Base-by-base conservation (phyloP, 306 rosid species). In the Myrica gale region DNA sequence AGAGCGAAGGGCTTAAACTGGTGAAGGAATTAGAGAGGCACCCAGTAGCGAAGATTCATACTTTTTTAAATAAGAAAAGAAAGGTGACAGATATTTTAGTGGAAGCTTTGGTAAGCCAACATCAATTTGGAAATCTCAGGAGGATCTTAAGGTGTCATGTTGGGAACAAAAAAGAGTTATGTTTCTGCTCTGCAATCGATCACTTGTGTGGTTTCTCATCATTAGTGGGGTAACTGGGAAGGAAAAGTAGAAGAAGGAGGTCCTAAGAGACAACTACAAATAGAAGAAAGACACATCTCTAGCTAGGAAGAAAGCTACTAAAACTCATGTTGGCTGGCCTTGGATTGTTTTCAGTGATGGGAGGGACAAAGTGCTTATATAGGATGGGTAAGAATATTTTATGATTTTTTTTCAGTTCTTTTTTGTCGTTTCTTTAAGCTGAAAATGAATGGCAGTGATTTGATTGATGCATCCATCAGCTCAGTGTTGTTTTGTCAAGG, bases 401-500 rank as follows among this genome's bases (percentile, higher is more conserved):
- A 72, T 23, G 11, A 16, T 54, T 56, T 57, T 26, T 76, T 7
- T 72, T 9, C 17, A 47, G 52, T 39, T 74, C 13, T 15, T 19
- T 73, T 45, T 45, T 5, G 39, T 74, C 77, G 76, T 63, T 72
- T 79, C 51, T 79, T 81, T 73, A 58, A 81, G 69, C 5, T n/a
- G 67, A 46, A 78, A 68, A 77, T 47, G 68, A 61, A 57, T 20
- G 68, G 74, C 80, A 71, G 85, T 68, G 89, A 83, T 75, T 88
- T 78, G 96, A 85, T 89, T 89, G 89, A 85, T 85, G 89, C 87
- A 83, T 91, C 92, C 75, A 84, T 93, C 96, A 84, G 71, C 82
- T 84, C 89, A 85, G 93, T 82, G 94, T 85, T 94, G 98, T 91
- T 86, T 86, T 90, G 91, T 86, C 98, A 91, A 86, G 77, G 97